Base-by-base conservation (phyloP, 2,329 filamentous ascomycete genomes). In the Sarocladium strictum region DNA sequence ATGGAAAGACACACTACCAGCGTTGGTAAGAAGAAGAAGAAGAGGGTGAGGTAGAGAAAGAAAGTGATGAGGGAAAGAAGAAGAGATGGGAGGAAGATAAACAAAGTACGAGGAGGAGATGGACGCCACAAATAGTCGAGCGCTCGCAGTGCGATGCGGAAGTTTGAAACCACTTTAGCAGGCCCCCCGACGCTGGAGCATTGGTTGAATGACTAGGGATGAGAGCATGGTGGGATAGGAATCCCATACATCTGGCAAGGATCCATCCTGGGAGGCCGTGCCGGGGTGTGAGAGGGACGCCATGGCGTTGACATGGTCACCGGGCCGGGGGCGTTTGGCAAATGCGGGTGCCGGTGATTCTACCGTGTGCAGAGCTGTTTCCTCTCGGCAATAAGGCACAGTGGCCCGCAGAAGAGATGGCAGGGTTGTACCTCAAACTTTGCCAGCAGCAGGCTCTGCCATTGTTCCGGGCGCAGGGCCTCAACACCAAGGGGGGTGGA, bases 1-100 rank as follows among this genome's bases (percentile, higher is more conserved):
- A 77, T 73, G 74, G 72, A 73, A 74, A 76, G 65, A 70, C 67
- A 76, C 70, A 77, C 72, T 73, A 76, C 72, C 74, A 75, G 72
- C 74, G 68, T 70, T 71, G 66, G 68, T 64, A 60, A 69, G 40
- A 63, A 67, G 66, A 68, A 51, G 69, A 67, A 67, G 65, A 64
- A 63, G 62, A 70, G 67, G n/a, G 64, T 68, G 65, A 66, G 66
- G 58, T 56, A 59, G 54, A 56, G 54, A 53, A 62, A 57, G 62
- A 59, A 63, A 60, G 62, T 55, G 57, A 59, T 64, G 56, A 60
- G 61, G 61, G 64, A 67, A 67, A n/a, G 64, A 63, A 65, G 57
- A 61, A 65, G 55, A 63, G 60, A 60, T 62, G 37, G 29, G 27
- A 41, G 24, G 40, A 56, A 54, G 47, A 29, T 43, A 52, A 55